phyloP scores from a whole-genome alignment of 106 monocot genomes.

The Hemerocallis citrina region DNA sequence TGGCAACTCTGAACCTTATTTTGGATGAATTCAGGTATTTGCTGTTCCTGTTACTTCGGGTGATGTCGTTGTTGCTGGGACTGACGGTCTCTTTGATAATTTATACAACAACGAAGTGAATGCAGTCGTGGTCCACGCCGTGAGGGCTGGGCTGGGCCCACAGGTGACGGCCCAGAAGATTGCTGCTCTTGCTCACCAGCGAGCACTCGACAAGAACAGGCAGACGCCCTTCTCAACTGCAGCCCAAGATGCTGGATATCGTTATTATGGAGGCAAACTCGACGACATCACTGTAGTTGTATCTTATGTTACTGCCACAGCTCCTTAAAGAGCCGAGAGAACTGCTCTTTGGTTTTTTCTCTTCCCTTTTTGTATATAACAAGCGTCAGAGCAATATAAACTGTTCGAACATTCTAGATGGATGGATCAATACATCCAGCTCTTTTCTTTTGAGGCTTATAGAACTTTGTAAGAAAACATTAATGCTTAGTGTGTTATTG shows the following conservation, averaged over 20 bases:
- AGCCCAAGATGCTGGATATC: conserved; percentile 49
- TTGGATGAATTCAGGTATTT: conserved; percentile 23
- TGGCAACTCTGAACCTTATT: too few relatives aligned
- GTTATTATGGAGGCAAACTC: conserved; percentile 23
- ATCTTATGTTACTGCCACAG: conserved; percentile 26
- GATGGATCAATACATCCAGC: too few relatives aligned
- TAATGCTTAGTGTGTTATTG: too few relatives aligned
- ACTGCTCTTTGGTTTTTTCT: too few relatives aligned
- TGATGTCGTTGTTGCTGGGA: conserved; percentile 41
- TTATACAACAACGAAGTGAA: conserved; percentile 37
- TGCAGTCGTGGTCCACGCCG: conserved; percentile 31
- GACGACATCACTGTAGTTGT: conserved; percentile 47
- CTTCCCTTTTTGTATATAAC: too few relatives aligned
- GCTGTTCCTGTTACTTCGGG: conserved; percentile 35
- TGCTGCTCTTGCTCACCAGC: conserved; percentile 42
- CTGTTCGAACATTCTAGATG: too few relatives aligned
- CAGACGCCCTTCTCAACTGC: conserved; percentile 51
- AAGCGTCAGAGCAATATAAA: too few relatives aligned
- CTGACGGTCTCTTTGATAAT: conserved; percentile 53
- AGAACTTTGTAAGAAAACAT: too few relatives aligned
- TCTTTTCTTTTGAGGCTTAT: too few relatives aligned
- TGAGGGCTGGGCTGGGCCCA: conserved; percentile 19
- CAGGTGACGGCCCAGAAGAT: conserved; percentile 27
- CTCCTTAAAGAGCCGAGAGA: too few relatives aligned
- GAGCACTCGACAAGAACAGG: conserved; percentile 41